phyloP scores from a whole-genome alignment of 768 basidiomycete genomes.

The Strobilomyces confusus region DNA sequence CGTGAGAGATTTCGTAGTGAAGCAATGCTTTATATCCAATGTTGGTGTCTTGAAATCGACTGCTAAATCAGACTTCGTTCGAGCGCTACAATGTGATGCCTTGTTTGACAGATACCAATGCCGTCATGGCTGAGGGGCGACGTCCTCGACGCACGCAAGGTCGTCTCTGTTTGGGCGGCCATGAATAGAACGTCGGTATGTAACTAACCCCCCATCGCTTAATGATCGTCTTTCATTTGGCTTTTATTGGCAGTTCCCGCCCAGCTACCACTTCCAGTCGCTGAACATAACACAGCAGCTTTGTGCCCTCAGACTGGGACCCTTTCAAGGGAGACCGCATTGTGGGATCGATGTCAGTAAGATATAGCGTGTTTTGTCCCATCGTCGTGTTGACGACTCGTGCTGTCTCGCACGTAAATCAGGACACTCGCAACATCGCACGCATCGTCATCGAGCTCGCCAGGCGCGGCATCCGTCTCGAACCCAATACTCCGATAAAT shows the following conservation, averaged over 20 bases:
- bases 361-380: neutral
- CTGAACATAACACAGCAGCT: constrained; percentile 78
- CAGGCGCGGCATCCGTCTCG: constrained; percentile 57
- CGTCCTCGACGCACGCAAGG: constrained; percentile 67
- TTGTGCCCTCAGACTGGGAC: constrained; percentile 60
- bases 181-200: constrained; percentile 17
- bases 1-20: constrained; percentile 79
- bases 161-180: constrained; percentile 46
- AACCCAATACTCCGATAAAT: constrained; percentile 69
- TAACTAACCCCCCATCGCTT: neutral
- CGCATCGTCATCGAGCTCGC: constrained; percentile 80
- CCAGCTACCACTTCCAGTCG: constrained; percentile 23
- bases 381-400: constrained; percentile 2
- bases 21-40: constrained; percentile 86
- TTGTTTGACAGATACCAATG: constrained; percentile 48
- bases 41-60: constrained; percentile 35
- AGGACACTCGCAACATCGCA: constrained; percentile 91
- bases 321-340: constrained; percentile 83
- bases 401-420: constrained; percentile 4
- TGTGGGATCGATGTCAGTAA: constrained; percentile 84
- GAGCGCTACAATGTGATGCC: constrained; percentile 4
- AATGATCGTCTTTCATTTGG: neutral
- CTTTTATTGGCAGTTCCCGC: constrained; percentile 13
- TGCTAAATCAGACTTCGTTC: constrained; percentile 5
- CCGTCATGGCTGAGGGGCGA: constrained; percentile 74